Conservation (phyloP, 768 basidiomycete species). For the Russula compacta region DNA sequence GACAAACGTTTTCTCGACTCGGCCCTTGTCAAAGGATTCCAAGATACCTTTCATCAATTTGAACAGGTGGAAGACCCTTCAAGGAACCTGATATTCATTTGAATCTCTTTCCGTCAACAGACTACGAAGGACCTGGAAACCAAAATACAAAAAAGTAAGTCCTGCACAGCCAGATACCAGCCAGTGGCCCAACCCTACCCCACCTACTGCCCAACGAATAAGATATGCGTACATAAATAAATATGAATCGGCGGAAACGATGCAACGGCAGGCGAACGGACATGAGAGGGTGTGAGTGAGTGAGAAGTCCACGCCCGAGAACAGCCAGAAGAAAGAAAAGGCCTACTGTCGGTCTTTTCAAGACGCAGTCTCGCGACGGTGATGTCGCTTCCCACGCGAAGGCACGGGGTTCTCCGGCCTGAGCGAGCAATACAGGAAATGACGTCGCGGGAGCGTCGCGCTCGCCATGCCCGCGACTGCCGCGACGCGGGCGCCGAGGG, state of each 20-base stretch:
- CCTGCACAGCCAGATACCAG: no score
- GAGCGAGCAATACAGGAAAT: slow-evolving; percentile 76
- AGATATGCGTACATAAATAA: no score
- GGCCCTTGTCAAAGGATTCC: no score
- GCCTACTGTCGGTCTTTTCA: background rate
- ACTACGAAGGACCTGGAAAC: background rate
- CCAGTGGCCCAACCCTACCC: no score
- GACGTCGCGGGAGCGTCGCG: slow-evolving; percentile 63
- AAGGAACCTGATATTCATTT: no score
- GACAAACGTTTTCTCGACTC: no score
- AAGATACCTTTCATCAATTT: no score
- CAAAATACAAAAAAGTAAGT: no score
- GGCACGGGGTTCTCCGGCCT: slow-evolving; percentile 47
- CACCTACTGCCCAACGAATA: no score
- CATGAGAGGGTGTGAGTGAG: background rate
- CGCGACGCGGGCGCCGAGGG: slow-evolving; percentile 53
- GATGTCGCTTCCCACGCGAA: slow-evolving; percentile 11
- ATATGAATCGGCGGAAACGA: no score
- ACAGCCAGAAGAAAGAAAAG: background rate
- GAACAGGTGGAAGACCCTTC: no score
- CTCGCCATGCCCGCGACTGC: slow-evolving; percentile 47
- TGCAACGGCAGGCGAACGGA: no score
- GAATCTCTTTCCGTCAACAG: background rate
- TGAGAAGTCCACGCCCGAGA: background rate
- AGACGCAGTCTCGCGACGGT: background rate